Percentiles rank a stretch among this genome's conserved stretches.
These are phyloP conservation scores for Lactarius quietus DNA, from an alignment of 768 basidiomycete genomes.

Conservation along the genomic window DNA sequence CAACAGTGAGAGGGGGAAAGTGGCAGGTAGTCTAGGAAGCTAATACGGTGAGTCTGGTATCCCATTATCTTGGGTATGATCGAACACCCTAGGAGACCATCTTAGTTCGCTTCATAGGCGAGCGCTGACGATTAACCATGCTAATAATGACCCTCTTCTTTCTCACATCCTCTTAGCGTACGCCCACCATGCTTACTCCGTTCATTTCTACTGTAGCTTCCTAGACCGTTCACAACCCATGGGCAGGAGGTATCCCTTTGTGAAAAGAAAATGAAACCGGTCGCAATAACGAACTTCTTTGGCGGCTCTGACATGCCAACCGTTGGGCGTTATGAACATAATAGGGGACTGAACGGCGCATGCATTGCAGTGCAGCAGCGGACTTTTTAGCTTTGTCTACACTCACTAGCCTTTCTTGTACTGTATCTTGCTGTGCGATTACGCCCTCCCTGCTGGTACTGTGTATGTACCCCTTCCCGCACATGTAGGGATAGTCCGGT, in stretches of 20 bases:
- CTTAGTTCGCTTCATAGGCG: conserved; percentile 61
- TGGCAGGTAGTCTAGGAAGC: background rate
- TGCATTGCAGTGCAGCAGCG: background rate
- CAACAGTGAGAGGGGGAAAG: background rate
- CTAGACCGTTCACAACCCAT: too few species aligned
- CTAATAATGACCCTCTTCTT: conserved; percentile 67
- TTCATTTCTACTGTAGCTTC: conserved; percentile 15
- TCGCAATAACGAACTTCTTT: background rate
- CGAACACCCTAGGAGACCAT: conserved; percentile 87
- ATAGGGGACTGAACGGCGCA: background rate
- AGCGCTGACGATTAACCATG: conserved; percentile 76
- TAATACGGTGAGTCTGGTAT: conserved; percentile 36
- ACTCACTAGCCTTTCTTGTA: background rate
- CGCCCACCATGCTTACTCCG: background rate
- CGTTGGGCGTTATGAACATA: background rate
- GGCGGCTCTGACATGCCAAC: background rate
- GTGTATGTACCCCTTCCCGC: background rate
- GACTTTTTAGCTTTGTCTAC: background rate
- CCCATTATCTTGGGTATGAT: conserved; percentile 40
- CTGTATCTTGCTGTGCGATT: too few species aligned
- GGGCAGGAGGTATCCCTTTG: background rate
- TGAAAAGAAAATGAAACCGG: background rate
- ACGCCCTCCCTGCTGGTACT: background rate
- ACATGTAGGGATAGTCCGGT: background rate
- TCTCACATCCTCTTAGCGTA: conserved; percentile 28